These are phyloP conservation scores for Bonia amplexicaulis DNA, from an alignment of 176 grass and related monocot genomes.

Conservation along the genomic window DNA sequence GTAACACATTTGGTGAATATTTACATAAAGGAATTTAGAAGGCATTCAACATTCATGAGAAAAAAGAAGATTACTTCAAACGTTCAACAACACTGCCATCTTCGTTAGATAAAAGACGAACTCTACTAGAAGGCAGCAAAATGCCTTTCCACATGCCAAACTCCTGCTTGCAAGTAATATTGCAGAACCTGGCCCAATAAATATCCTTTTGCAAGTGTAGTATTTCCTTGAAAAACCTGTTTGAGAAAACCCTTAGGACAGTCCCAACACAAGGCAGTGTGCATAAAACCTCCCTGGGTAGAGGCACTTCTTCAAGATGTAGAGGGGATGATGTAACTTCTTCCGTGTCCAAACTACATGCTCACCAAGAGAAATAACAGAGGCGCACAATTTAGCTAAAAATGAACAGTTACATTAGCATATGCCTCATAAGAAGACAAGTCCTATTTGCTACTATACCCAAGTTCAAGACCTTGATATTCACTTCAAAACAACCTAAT, in stretches of 20 bases:
- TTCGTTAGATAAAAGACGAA: constrained; percentile 75
- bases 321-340: constrained; percentile 30
- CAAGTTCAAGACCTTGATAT: background rate
- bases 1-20: constrained; percentile 24
- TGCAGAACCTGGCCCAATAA: constrained; percentile 74
- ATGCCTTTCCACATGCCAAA: constrained; percentile 68
- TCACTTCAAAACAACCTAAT: constrained; percentile 2
- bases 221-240: constrained; percentile 40
- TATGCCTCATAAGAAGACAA: constrained; percentile 15
- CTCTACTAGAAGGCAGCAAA: constrained; percentile 52
- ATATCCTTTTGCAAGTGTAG: constrained; percentile 44
- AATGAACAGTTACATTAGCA: background rate
- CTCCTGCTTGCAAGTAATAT: constrained; percentile 59
- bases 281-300: constrained; percentile 56
- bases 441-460: background rate
- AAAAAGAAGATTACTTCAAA: constrained; percentile 62
- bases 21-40: background rate
- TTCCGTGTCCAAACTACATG: constrained; percentile 34
- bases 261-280: constrained; percentile 71
- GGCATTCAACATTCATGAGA: background rate
- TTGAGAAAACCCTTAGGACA: constrained; percentile 54
- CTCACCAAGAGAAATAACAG: constrained; percentile 26
- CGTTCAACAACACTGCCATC: constrained; percentile 48
- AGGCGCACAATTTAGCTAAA: constrained; percentile 3
- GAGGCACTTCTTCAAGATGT: constrained; percentile 55